Evolutionary conservation across 1,284 basidiomycete species (phyloP).

Genomic region (Butyriboletus appendiculatus): DNA sequence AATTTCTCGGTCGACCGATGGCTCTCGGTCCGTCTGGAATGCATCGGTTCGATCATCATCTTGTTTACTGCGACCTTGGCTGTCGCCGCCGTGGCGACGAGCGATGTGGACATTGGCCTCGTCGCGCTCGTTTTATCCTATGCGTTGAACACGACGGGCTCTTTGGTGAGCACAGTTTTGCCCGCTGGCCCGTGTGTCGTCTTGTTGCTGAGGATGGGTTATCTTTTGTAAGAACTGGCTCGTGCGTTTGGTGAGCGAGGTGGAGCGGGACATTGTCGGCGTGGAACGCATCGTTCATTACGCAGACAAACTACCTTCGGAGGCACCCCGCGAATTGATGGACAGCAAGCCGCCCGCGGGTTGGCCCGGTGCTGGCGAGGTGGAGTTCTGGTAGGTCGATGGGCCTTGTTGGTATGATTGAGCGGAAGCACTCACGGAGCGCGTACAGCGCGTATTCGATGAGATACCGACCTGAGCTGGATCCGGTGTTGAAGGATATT

Average conservation of each 20-base stretch:
- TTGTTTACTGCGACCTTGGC: slow-evolving; percentile 72
- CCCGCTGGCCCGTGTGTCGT: too few species aligned
- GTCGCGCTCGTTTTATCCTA: slow-evolving; percentile 92
- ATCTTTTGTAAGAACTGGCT: slow-evolving; percentile 70
- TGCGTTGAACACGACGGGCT: slow-evolving; percentile 78
- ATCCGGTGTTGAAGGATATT: slow-evolving; percentile 77
- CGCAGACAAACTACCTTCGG: slow-evolving; percentile 66
- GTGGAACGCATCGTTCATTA: slow-evolving; percentile 79
- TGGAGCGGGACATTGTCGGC: slow-evolving; percentile 93
- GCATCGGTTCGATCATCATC: slow-evolving; percentile 84
- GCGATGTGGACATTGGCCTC: slow-evolving; percentile 83
- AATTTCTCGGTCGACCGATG: slow-evolving; percentile 78
- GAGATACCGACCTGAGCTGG: slow-evolving; percentile 81
- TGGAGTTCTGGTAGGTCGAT: slow-evolving; percentile 68
- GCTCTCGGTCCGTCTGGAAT: slow-evolving; percentile 80
- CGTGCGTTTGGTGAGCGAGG: slow-evolving; percentile 88
- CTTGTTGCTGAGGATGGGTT: slow-evolving; percentile 5
- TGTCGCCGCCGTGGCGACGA: slow-evolving; percentile 68
- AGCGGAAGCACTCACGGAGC: neutral
- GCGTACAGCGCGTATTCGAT: slow-evolving; percentile 68
- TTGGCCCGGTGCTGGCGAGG: slow-evolving; percentile 80
- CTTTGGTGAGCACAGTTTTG: slow-evolving; percentile 49
- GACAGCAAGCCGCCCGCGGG: slow-evolving; percentile 56
- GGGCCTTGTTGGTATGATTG: neutral
- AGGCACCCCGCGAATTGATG: slow-evolving; percentile 75